Conservation (phyloP, 805 yeast genomes). For the Saccharomycopsis javanensis region DNA sequence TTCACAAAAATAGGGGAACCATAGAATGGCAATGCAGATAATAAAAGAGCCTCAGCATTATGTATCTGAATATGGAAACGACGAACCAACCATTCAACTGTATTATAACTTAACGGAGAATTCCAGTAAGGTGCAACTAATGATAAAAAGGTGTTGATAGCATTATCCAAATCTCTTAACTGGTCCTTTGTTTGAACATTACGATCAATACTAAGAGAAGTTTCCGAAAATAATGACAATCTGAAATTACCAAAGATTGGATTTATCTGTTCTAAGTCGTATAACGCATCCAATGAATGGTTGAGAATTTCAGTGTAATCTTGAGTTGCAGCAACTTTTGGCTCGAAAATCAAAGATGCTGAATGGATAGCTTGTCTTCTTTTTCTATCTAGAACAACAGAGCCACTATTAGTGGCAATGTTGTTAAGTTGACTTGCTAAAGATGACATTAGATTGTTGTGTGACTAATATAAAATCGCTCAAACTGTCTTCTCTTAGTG, state of each 20-base stretch:
- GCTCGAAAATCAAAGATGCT: slow-evolving; percentile 76
- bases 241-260: slow-evolving; percentile 63
- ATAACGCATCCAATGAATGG: slow-evolving; percentile 65
- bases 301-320: slow-evolving; percentile 77
- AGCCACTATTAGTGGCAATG: slow-evolving; percentile 52
- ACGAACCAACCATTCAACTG: slow-evolving; percentile 92
- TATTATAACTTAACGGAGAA: slow-evolving; percentile 64
- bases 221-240: slow-evolving; percentile 68
- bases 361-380: slow-evolving; percentile 79
- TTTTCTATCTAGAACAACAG: slow-evolving; percentile 79
- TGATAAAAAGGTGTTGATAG: slow-evolving; percentile 64
- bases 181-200: slow-evolving; percentile 74
- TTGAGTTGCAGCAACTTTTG: slow-evolving; percentile 86
- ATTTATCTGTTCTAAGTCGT: slow-evolving; percentile 62
- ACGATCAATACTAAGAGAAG: slow-evolving; percentile 73
- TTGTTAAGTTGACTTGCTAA: slow-evolving; percentile 76
- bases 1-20: slow-evolving; percentile 64
- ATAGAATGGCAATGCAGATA: slow-evolving; percentile 76
- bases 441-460: slow-evolving; percentile 34
- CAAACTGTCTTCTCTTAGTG: too few relatives aligned
- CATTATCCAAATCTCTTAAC: slow-evolving; percentile 59
- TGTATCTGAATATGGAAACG: slow-evolving; percentile 78
- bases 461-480: too few relatives aligned
- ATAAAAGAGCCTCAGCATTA: slow-evolving; percentile 61
- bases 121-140: slow-evolving; percentile 44